phyloP scores from a whole-genome alignment of 139 green algal species.

The Tetradesmus obliquus region DNA sequence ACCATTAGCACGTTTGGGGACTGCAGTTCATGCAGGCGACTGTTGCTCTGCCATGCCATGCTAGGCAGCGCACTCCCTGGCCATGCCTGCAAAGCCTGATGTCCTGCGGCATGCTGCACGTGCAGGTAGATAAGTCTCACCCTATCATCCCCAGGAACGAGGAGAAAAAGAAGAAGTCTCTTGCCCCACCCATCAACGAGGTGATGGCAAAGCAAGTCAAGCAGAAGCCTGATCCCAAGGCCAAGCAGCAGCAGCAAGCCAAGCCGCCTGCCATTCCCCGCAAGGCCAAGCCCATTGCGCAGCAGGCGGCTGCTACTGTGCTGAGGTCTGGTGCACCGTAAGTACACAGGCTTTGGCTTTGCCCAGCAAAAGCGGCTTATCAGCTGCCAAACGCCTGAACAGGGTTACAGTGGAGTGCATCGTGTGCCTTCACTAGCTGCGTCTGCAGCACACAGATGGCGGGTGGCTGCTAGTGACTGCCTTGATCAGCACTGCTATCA shows the following conservation, averaged over 20 bases:
- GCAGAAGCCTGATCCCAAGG: not conserved
- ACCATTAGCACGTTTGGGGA: not conserved
- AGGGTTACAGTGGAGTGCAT: too few species aligned
- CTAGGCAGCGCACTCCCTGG: not conserved
- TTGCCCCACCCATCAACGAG: not conserved
- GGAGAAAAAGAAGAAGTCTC: slow-evolving; percentile 66
- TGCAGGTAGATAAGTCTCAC: slow-evolving; percentile 75
- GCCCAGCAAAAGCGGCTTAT: too few species aligned
- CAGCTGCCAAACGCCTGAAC: too few species aligned
- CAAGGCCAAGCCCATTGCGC: not conserved
- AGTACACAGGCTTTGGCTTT: not conserved
- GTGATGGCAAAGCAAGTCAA: slow-evolving; percentile 22
- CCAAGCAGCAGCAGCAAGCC: not conserved
- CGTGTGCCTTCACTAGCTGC: too few species aligned
- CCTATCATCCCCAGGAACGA: slow-evolving; percentile 71
- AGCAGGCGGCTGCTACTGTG: not conserved
- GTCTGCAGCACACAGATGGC: too few species aligned
- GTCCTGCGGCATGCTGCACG: not conserved
- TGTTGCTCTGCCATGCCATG: not conserved
- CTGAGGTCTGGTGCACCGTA: not conserved
- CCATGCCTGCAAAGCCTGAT: not conserved
- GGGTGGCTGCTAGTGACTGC: too few species aligned
- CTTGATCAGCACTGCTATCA: too few species aligned
- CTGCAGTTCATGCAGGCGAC: not conserved
- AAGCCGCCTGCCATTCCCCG: not conserved